Evolutionary conservation across 805 yeast species (phyloP).

Genomic region (Tetrapisispora nanseiensis): DNA sequence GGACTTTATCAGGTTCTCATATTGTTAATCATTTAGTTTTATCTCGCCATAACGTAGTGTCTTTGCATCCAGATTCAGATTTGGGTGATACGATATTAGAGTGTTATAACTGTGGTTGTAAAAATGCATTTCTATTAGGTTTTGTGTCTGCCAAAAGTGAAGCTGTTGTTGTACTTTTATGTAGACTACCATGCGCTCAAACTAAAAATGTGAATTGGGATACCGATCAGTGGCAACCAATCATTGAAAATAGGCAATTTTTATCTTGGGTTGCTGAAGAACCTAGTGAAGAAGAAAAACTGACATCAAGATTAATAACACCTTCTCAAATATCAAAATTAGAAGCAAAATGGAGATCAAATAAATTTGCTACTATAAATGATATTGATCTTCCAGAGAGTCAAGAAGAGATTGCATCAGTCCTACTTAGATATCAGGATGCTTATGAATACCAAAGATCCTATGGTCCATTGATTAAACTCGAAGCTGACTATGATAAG

Average conservation of each 20-base stretch:
- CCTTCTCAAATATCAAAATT: slow-evolving; percentile 58
- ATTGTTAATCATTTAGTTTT: slow-evolving; percentile 77
- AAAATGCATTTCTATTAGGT: slow-evolving; percentile 72
- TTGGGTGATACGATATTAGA: slow-evolving; percentile 82
- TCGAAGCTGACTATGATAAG: slow-evolving; percentile 75
- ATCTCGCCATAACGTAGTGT: slow-evolving; percentile 64
- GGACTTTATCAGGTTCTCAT: slow-evolving; percentile 52
- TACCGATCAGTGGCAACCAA: slow-evolving; percentile 75
- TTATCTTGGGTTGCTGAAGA: slow-evolving; percentile 71
- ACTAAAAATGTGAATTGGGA: slow-evolving; percentile 75
- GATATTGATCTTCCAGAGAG: slow-evolving; percentile 48
- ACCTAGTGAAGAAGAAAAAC: slow-evolving; percentile 55
- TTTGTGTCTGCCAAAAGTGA: slow-evolving; percentile 81
- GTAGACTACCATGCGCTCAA: slow-evolving; percentile 84
- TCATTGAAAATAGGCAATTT: slow-evolving; percentile 70
- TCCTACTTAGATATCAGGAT: slow-evolving; percentile 66
- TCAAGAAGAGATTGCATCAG: slow-evolving; percentile 56
- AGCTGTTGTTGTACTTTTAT: slow-evolving; percentile 74
- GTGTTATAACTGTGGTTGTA: slow-evolving; percentile 83
- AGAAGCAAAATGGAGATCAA: slow-evolving; percentile 74
- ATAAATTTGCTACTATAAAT: slow-evolving; percentile 59
- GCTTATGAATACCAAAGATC: slow-evolving; percentile 79
- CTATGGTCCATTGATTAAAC: slow-evolving; percentile 71
- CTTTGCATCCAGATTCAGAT: slow-evolving; percentile 70
- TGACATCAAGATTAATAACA: slow-evolving; percentile 47